Evolutionary conservation across 1,139 yeast genomes (phyloP).

Genomic region (Kluyveromyces marxianus): DNA sequence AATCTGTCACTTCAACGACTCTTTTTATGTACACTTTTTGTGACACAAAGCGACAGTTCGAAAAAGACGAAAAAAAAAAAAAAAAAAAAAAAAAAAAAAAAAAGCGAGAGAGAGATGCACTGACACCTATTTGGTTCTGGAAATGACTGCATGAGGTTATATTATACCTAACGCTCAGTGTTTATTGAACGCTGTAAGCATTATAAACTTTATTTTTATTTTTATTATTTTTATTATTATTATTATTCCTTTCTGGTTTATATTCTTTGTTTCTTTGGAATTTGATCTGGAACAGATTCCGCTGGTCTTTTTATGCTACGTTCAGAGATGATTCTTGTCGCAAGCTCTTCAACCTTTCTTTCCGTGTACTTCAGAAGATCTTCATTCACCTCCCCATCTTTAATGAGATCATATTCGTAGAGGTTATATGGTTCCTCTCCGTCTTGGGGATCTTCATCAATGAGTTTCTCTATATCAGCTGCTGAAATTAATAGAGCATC

Average conservation of each 20-base stretch:
- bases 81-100: no score
- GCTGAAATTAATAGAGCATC: constrained; percentile 23
- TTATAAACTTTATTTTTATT: no score
- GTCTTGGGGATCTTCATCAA: constrained; percentile 19
- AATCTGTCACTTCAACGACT: no score
- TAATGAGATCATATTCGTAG: constrained; percentile 22
- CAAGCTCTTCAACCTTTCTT: constrained; percentile 20
- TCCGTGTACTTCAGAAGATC: constrained; percentile 26
- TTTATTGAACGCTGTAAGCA: no score
- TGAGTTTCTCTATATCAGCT: constrained; percentile 18
- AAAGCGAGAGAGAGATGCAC: no score
- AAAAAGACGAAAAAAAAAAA: no score
- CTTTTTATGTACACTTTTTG: no score
- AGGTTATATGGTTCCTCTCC: constrained; percentile 11
- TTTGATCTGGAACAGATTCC: constrained; percentile 5
- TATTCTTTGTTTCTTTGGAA: constrained; percentile 11
- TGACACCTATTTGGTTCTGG: no score
- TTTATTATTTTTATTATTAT: no score
- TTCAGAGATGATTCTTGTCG: constrained; percentile 18
- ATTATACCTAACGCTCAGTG: no score
- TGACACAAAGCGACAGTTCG: no score
- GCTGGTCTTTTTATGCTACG: constrained; percentile 16
- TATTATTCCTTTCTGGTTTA: background rate
- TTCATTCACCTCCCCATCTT: constrained; percentile 25
- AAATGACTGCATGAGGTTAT: no score